phyloP scores from a whole-genome alignment of 345 rosid genomes.

The Salix dunnii region DNA sequence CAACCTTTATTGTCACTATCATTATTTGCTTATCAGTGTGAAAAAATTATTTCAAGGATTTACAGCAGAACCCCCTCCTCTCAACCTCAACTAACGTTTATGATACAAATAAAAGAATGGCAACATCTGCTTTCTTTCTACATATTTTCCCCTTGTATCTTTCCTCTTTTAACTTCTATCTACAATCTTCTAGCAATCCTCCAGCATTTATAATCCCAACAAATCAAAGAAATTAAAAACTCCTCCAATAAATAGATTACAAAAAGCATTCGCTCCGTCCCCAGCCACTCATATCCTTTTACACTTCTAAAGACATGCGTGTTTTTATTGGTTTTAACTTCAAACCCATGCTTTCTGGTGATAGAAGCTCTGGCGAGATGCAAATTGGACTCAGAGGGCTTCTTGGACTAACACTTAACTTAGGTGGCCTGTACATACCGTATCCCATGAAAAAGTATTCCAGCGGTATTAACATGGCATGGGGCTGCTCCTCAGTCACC shows the following conservation, averaged over 20 bases:
- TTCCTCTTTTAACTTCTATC: slow-evolving; percentile 22
- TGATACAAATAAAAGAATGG: slow-evolving; percentile 35
- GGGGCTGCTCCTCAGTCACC: slow-evolving; percentile 97
- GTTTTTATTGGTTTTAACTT: slow-evolving; percentile 95
- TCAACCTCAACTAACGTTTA: slow-evolving; percentile 9
- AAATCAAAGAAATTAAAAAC: slow-evolving; percentile 20
- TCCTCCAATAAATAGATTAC: slow-evolving; percentile 18
- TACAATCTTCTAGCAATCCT: slow-evolving; percentile 28
- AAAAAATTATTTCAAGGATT: slow-evolving; percentile 30
- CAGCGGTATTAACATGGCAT: slow-evolving; percentile 90
- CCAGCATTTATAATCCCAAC: neutral
- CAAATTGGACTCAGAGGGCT: slow-evolving; percentile 77
- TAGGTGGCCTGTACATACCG: slow-evolving; percentile 67
- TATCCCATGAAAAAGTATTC: slow-evolving; percentile 87
- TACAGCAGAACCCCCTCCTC: slow-evolving; percentile 20
- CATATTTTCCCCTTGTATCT: slow-evolving; percentile 3
- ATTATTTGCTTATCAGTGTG: slow-evolving; percentile 16
- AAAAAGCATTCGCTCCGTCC: neutral
- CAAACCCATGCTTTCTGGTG: slow-evolving; percentile 98
- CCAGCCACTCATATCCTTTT: neutral
- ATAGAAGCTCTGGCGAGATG: slow-evolving; percentile 88
- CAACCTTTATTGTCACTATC: slow-evolving; percentile 11
- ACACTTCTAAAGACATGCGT: slow-evolving; percentile 23
- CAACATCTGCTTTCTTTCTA: slow-evolving; percentile 24
- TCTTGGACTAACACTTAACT: slow-evolving; percentile 73